Evolutionary conservation across 2,329 filamentous ascomycete genomes (phyloP).

Genomic region (Cladobotryum mycophilum): DNA sequence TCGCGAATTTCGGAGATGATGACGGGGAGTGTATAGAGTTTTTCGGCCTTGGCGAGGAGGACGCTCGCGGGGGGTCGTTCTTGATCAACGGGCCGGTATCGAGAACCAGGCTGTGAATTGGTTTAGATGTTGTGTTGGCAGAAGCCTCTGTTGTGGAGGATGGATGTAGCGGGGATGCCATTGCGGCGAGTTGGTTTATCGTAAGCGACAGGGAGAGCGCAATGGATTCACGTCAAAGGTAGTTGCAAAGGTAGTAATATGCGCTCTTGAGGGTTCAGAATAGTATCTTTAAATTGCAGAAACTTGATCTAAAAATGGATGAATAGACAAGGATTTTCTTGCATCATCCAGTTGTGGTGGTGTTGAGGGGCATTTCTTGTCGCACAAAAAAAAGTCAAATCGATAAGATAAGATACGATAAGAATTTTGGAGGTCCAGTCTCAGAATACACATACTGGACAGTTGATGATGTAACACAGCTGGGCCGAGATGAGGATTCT

Average conservation of each 20-base stretch:
- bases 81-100: constrained; percentile 92
- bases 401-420: constrained; percentile 13
- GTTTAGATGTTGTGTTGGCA: constrained; percentile 42
- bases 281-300: too few species aligned
- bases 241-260: too few species aligned
- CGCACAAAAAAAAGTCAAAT: constrained; percentile 8
- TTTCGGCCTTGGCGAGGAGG: constrained; percentile 69
- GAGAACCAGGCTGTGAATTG: constrained; percentile 76
- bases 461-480: too few species aligned
- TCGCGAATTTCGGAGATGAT: constrained; percentile 88
- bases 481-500: too few species aligned
- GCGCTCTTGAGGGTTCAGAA: too few species aligned
- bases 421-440: too few species aligned
- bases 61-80: constrained; percentile 84
- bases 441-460: too few species aligned
- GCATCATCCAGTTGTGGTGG: not conserved
- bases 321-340: not conserved
- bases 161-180: constrained; percentile 15
- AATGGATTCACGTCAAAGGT: too few species aligned
- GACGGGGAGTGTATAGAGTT: constrained; percentile 74
- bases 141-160: constrained; percentile 7
- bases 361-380: constrained; percentile 11
- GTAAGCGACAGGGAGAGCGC: not conserved
- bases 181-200: constrained; percentile 10
- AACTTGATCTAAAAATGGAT: too few species aligned